Evolutionary conservation across 2,329 filamentous ascomycete genomes (phyloP), one percentile per base, ranked within the genome.

Genomic region (Xylogone sp.): DNA sequence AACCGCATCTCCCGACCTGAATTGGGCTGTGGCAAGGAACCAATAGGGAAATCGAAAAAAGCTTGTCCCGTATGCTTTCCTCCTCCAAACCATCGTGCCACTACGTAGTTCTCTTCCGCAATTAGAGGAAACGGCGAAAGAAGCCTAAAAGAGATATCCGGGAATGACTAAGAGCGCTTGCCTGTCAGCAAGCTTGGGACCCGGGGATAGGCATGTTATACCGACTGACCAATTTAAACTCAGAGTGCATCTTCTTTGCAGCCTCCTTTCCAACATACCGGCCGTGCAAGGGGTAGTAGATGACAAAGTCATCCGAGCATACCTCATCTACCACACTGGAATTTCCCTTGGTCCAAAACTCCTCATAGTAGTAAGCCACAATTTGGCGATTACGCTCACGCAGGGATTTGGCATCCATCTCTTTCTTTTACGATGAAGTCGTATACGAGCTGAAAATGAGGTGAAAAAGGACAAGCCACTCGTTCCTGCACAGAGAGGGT

Each of bases 1-100:
- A 50, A 50, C 63, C 18, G 68, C 81, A 18, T 79, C 75, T 9
- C 84, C 83, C 0, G 82, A 78, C 61, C 68, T 87, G 19, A 82
- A 82, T 0, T 84, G 77, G 1, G 74, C 74, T 10, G 74, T 69
- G 42, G 75, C 75, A 5, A 72, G 72, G 0, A 64, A 76, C 0
- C 69, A 68, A 21, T 18, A 18, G 47, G 46, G 7, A 88, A 68
- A 77, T 88, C 21, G 82, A 84, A 0, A 62, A 74, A 48, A 75
- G 51, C 42, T 39, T 45, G 21, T 8, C 51, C 51, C 29, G 51
- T 43, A 29, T 53, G 51, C 29, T 16, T 46, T 3, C 51, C 51
- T 13, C 51, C 51, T 31, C 27, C 27, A 42, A 53, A 46, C 51
- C 51, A 53, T n/a, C 51, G 21, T 13, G 47, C 43, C 2, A 46